phyloP scores from a whole-genome alignment of 2,329 filamentous ascomycete genomes.

The Leptographium radiaticola region DNA sequence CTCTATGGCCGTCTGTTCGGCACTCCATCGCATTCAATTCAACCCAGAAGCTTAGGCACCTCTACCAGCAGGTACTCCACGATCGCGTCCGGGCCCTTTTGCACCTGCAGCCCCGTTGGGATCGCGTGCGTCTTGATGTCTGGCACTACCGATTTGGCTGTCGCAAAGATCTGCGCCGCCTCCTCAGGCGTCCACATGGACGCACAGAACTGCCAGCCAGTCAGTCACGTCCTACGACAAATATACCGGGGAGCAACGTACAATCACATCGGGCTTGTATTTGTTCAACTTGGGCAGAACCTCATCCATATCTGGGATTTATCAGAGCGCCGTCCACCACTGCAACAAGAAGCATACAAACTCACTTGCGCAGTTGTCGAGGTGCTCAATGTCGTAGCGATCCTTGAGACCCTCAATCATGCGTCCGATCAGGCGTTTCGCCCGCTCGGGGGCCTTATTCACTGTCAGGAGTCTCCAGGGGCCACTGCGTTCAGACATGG shows the following conservation, averaged over 20 bases:
- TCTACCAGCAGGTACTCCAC: constrained; percentile 35
- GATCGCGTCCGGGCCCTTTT: constrained; percentile 38
- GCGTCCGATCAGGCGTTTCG: constrained; percentile 47
- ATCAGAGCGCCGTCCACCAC: not conserved
- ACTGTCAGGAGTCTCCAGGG: constrained; percentile 42
- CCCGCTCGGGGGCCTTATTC: constrained; percentile 54
- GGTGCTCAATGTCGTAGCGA: constrained; percentile 47
- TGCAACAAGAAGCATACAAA: not conserved
- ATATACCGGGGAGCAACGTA: constrained; percentile 5
- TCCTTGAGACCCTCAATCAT: constrained; percentile 49
- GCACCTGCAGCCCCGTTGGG: constrained; percentile 38
- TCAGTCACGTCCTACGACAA: not conserved
- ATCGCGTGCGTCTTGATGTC: constrained; percentile 38
- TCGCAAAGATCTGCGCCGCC: constrained; percentile 27
- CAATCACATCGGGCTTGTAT: constrained; percentile 17
- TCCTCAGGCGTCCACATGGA: constrained; percentile 38
- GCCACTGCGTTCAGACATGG: not conserved
- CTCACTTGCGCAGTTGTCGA: constrained; percentile 48
- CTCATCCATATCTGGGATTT: constrained; percentile 34
- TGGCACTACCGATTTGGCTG: constrained; percentile 29
- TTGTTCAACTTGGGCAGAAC: constrained; percentile 25
- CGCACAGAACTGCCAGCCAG: constrained; percentile 38
- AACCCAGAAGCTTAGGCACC: constrained; percentile 17
- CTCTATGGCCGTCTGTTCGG: not conserved
- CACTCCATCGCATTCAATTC: not conserved